phyloP scores from a whole-genome alignment of 371 early-diverging fungal species.

The Sporodiniella umbellata region DNA sequence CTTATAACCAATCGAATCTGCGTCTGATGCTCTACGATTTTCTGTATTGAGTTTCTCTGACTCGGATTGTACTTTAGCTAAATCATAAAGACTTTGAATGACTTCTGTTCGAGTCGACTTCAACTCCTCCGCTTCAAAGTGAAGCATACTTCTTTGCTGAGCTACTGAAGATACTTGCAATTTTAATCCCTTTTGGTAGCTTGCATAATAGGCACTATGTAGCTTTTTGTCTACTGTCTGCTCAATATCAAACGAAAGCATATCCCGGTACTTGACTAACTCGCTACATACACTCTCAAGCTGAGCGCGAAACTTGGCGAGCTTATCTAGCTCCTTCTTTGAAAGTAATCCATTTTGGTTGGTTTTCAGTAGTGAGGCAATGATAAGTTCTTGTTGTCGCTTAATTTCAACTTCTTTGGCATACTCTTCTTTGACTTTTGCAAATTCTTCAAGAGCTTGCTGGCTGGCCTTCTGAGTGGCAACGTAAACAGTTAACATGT shows the following conservation, averaged over 20 bases:
- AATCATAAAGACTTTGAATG: conserved; percentile 31
- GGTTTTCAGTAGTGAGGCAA: conserved; percentile 9
- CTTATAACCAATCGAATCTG: conserved; percentile 13
- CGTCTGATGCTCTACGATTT: conserved; percentile 17
- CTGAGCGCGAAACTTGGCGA: conserved; percentile 17
- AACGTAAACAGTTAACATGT: too few relatives aligned
- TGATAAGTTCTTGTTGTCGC: conserved; percentile 9
- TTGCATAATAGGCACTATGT: conserved; percentile 1
- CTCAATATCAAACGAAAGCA: conserved; percentile 12
- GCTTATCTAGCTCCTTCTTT: conserved; percentile 21
- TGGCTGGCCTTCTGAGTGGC: conserved; percentile 27
- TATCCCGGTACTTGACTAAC: conserved; percentile 17
- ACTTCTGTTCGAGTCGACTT: conserved; percentile 6
- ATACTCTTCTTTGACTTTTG: conserved; percentile 12
- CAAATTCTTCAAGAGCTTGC: conserved; percentile 29
- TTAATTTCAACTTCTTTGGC: conserved; percentile 8
- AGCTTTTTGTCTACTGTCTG: not conserved
- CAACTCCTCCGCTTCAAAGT: conserved; percentile 18
- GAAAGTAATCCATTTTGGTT: conserved; percentile 13
- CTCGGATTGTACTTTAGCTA: conserved; percentile 45
- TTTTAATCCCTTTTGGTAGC: conserved; percentile 19
- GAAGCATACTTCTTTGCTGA: conserved; percentile 21
- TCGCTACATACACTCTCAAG: conserved; percentile 26
- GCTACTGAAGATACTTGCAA: conserved; percentile 19
- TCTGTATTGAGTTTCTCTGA: conserved; percentile 19